Base-by-base conservation (phyloP, 1,284 basidiomycete genomes). In the Pseudozyma sp. region DNA sequence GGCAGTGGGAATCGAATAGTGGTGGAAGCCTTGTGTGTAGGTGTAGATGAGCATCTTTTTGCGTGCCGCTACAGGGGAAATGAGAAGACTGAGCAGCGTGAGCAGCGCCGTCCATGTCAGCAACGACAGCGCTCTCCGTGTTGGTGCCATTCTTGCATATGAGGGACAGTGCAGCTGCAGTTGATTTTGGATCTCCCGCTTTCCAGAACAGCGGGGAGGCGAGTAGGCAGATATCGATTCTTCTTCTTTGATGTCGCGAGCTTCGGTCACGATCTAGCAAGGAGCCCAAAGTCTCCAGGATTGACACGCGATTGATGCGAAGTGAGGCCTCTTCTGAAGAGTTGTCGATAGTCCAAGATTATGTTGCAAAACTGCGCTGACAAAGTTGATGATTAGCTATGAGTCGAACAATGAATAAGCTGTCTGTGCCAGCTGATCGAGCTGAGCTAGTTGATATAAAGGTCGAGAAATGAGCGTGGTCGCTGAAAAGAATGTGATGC, bases 31-130 rank as follows among this genome's bases (percentile, higher is more conserved):
- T 39, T 75, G 68, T 4, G 75, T 75, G 46, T 72, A 69, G 10
- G 75, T 65, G 54, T 77, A 77, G 49, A 77, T 67, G 50, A 77
- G 68, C 48, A 77, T 68, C 57, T 74, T 77, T 68, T 77, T 73
- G 24, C 48, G 34, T 11, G 75, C 75, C 5, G 58, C 58, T 8
- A 57, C 60, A 4, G 72, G 56, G 31, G 46, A 57, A 7, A 55
- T 46, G 11, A 60, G 42, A 5, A 57, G 35, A 14, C 40, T 54
- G 40, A 70, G 61, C 53, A 69, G 9, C 29, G 55, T 16, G 17
- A 46, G 17, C 4, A 72, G 43, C 16, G 56, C 24, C 14, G 63
- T 39, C 47, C 50, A 58, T 30, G 49, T n/a, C 40, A 67, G 7
- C 8, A 57, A 24, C 5, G 68, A 59, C 42, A 50, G 9, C 7